These are phyloP conservation scores for Pestalotiopsis sp. DNA, from an alignment of 2,329 filamentous ascomycete species.

Conservation along the genomic window DNA sequence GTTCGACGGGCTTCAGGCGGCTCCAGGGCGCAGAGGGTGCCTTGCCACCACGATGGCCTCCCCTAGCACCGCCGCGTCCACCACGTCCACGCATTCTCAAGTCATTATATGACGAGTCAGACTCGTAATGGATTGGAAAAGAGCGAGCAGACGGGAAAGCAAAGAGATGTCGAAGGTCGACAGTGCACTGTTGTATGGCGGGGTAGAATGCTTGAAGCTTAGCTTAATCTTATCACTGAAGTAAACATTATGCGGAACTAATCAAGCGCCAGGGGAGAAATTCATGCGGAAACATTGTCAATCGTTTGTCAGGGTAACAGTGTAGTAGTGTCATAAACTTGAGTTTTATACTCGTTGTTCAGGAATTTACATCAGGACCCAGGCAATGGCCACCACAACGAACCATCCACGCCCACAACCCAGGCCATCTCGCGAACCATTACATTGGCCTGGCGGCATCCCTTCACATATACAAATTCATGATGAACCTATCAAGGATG, in stretches of 20 bases:
- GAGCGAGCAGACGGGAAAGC: not conserved
- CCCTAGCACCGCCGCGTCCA: slow-evolving; percentile 31
- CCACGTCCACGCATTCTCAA: slow-evolving; percentile 29
- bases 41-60: slow-evolving; percentile 26
- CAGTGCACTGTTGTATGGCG: not conserved
- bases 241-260: not conserved
- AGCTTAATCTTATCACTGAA: slow-evolving; percentile 4
- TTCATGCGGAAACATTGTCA: not conserved
- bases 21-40: slow-evolving; percentile 64
- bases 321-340: no score
- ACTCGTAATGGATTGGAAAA: not conserved
- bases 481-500: no score
- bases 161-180: not conserved
- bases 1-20: slow-evolving; percentile 72
- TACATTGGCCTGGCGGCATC: no score
- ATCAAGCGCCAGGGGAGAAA: not conserved
- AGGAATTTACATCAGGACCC: no score
- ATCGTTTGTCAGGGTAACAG: no score
- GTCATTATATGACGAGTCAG: slow-evolving; percentile 25
- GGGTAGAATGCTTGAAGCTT: not conserved
- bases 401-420: no score
- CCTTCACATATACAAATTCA: no score
- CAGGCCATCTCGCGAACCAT: no score
- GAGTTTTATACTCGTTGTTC: no score
- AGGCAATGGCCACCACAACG: no score